Evolutionary conservation across 2,329 filamentous ascomycete species (phyloP).

Genomic region (Aspergillus tamarii): DNA sequence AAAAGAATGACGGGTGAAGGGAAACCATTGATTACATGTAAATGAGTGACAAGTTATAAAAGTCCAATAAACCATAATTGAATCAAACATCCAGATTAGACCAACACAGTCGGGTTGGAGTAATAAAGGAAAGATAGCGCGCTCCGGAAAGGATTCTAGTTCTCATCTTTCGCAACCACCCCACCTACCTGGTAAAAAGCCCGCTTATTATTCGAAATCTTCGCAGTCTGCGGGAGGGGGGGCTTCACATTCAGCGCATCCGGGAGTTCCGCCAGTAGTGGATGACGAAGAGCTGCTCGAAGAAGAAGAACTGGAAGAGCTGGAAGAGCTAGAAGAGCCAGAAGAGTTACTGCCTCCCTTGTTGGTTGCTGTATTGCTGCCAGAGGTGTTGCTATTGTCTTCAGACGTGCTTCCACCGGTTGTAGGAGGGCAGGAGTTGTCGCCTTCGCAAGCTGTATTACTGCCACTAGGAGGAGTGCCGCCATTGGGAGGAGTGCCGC

Average conservation of each 20-base stretch:
- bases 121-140: neutral
- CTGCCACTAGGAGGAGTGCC: no score
- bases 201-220: neutral
- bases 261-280: neutral
- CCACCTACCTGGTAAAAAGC: neutral
- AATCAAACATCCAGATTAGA: neutral
- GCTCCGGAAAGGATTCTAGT: neutral
- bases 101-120: neutral
- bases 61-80: neutral
- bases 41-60: neutral
- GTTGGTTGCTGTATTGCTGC: neutral
- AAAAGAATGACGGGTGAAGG: neutral
- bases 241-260: neutral
- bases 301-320: neutral
- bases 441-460: no score
- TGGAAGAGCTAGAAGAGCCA: neutral
- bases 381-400: neutral
- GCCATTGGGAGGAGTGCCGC: neutral
- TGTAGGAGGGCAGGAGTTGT: neutral
- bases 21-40: neutral
- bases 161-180: neutral
- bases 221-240: neutral
- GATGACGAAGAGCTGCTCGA: neutral
- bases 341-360: neutral
- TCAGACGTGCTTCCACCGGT: neutral